Conservation (phyloP, 345 rosid genomes). For the Corchorus olitorius region DNA sequence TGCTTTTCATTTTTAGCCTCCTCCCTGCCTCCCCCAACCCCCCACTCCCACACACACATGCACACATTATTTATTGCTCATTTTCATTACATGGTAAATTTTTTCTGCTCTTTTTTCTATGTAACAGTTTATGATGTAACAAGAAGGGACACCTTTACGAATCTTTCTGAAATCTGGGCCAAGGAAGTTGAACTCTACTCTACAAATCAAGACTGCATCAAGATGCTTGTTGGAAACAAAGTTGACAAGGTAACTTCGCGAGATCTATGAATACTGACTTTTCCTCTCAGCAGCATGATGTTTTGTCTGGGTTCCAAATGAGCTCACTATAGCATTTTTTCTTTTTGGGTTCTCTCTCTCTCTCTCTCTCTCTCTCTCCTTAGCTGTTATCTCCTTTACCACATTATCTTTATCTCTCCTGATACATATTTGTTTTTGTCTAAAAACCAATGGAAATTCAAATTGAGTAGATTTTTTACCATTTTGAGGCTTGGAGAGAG, state of each 20-base stretch:
- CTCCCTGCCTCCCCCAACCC: neutral
- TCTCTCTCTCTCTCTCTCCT: neutral
- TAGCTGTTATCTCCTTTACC: neutral
- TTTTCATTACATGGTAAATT: neutral
- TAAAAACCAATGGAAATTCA: neutral
- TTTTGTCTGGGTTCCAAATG: neutral
- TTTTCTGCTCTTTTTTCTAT: neutral
- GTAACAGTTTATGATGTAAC: slow-evolving; percentile 69
- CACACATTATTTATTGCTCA: neutral
- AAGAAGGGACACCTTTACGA: slow-evolving; percentile 67
- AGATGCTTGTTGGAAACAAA: slow-evolving; percentile 81
- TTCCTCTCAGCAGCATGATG: neutral
- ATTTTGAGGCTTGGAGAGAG: neutral
- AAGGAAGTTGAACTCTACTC: slow-evolving; percentile 76
- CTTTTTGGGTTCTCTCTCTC: neutral
- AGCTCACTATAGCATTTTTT: neutral
- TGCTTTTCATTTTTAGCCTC: neutral
- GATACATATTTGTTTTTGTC: neutral
- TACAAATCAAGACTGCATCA: slow-evolving; percentile 84
- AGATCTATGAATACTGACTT: neutral
- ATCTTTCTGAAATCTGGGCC: slow-evolving; percentile 72
- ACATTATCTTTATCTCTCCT: neutral
- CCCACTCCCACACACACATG: too few species aligned
- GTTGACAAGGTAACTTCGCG: slow-evolving; percentile 60
- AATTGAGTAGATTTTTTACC: neutral